Base-by-base conservation (phyloP, 1,139 yeast genomes). In the Nakaseomyces delphensis region DNA sequence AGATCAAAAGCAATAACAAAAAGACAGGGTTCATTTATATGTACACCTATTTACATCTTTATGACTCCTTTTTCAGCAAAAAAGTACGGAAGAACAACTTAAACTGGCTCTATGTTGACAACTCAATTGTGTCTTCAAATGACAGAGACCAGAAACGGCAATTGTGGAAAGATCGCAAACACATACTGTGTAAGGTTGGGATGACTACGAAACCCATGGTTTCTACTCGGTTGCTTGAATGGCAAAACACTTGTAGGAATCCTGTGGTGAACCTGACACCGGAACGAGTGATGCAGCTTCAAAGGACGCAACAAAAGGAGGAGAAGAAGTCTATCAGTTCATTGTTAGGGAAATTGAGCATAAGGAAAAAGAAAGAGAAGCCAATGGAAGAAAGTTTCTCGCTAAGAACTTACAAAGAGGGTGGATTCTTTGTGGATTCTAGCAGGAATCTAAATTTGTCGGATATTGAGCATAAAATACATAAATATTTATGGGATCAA, bases 171-270 rank as follows among this genome's bases (percentile, higher is more conserved):
- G 41, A 40, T 32, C 42, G 43, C 16, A 49, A 45, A 23, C 46
- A 47, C 30, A 55, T 59, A 5, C 48, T 59, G 14, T 49, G 57
- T 43, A 59, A 59, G 38, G 51, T 59, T 14, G 63, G 63, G 3
- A 55, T 59, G 61, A 59, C 63, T 1, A 53, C 57, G 4, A 52
- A 51, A 31, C 24, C 41, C 6, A 42, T 49, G 21, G 63, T 57
- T 16, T 43, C 45, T n/a, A 38, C 51, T 7, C 45, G 63, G 30
- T 41, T 59, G 20, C 36, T 43, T 6, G 59, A 58, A 41, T 59
- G 63, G 63, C 48, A 49, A 32, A 44, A 44, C 10, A 43, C 48
- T 6, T 59, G 63, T 43, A 49, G 50, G 40, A 59, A 57, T 38
- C 48, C 52, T 4, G 43, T 59, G 18, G 40, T 55, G 3, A 56